Conservation (phyloP, 2,329 filamentous ascomycete genomes). For the Calonectria pteridis region DNA sequence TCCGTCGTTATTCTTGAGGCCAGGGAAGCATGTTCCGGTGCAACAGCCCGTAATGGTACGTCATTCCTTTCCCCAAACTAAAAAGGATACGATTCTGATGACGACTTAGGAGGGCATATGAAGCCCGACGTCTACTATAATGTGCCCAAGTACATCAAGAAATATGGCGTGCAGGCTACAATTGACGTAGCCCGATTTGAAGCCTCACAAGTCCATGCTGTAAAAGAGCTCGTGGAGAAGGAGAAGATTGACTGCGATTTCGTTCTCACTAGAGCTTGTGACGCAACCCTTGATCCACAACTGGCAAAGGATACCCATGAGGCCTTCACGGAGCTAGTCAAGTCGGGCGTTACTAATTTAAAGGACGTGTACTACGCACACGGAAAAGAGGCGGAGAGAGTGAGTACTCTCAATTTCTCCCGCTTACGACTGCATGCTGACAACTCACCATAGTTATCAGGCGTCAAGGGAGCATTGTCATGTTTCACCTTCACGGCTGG, state of each 20-base stretch:
- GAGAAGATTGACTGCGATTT: constrained; percentile 36
- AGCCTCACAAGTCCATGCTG: constrained; percentile 31
- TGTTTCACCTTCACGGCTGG: constrained; percentile 46
- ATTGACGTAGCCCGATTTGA: constrained; percentile 38
- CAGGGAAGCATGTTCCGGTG: constrained; percentile 49
- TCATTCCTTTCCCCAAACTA: neutral
- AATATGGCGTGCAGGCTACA: constrained; percentile 33
- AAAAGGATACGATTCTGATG: neutral
- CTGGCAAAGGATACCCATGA: constrained; percentile 27
- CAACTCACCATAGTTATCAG: constrained; percentile 29
- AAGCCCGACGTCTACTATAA: constrained; percentile 35
- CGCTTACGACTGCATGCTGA: neutral
- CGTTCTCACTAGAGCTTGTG: constrained; percentile 48
- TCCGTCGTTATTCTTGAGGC: constrained; percentile 50
- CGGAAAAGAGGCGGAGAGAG: constrained; percentile 14
- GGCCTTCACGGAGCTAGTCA: constrained; percentile 1
- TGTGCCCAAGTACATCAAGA: constrained; percentile 28
- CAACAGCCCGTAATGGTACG: constrained; percentile 50
- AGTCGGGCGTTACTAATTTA: neutral
- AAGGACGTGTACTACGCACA: constrained; percentile 1
- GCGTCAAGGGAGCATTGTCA: constrained; percentile 50
- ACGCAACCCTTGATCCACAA: constrained; percentile 49
- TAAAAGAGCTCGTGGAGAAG: constrained; percentile 51
- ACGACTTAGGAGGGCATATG: constrained; percentile 31
- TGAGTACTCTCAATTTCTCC: neutral